Percentiles rank a stretch among this genome's conserved stretches.
Evolutionary conservation across 139 green algal genomes (phyloP).

Genomic region (Chlamydomonas incerta): DNA sequence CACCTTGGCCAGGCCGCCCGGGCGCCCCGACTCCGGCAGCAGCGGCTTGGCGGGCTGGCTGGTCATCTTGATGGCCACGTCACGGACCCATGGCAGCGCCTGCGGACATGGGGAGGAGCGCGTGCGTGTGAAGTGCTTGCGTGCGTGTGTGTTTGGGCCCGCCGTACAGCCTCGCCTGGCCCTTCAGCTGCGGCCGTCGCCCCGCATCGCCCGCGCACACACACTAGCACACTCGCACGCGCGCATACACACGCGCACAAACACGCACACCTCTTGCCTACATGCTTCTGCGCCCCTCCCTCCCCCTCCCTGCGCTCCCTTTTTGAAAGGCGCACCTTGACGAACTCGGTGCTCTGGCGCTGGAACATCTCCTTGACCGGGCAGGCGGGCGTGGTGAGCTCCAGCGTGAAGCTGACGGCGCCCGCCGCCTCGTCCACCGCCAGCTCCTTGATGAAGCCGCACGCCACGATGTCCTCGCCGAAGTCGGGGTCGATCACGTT

Average conservation of each 20-base stretch:
- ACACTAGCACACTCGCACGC: too few species aligned
- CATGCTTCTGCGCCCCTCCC: too few species aligned
- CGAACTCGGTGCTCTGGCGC: slow-evolving; percentile 61
- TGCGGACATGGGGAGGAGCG: background rate
- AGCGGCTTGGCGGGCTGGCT: slow-evolving; percentile 81
- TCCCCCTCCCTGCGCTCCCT: background rate
- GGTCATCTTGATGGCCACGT: slow-evolving; percentile 87
- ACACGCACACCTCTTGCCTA: too few species aligned
- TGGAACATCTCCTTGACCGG: slow-evolving; percentile 98
- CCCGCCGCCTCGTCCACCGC: slow-evolving; percentile 57
- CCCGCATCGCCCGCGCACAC: too few species aligned
- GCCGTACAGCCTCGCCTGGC: too few species aligned
- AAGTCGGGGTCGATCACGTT: slow-evolving; percentile 98
- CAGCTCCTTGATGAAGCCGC: slow-evolving; percentile 97
- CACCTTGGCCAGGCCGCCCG: slow-evolving; percentile 85
- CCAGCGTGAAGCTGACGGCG: slow-evolving; percentile 84
- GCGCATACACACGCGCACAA: too few species aligned
- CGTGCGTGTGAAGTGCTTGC: too few species aligned
- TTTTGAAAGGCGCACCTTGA: slow-evolving; percentile 73
- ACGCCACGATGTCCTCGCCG: slow-evolving; percentile 95
- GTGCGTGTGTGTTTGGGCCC: too few species aligned
- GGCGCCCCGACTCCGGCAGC: slow-evolving; percentile 69
- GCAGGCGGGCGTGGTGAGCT: slow-evolving; percentile 98
- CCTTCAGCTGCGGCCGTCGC: too few species aligned
- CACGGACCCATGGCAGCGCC: slow-evolving; percentile 68